These are phyloP conservation scores for Yamadazyma phyllophila DNA, from an alignment of 805 yeast species.

Conservation along the genomic window DNA sequence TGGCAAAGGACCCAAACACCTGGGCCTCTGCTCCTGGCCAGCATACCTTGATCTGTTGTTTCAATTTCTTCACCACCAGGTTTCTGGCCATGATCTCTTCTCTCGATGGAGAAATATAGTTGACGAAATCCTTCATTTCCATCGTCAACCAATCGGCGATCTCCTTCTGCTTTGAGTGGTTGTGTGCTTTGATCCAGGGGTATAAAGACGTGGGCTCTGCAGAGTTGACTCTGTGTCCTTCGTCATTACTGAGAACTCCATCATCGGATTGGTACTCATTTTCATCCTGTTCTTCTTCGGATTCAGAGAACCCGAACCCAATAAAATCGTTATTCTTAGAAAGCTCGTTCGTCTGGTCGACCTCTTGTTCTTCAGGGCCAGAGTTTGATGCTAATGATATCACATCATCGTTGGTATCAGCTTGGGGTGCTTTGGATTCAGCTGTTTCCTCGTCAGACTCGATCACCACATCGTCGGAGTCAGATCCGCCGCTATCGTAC, in stretches of 20 bases:
- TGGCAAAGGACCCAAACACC: constrained; percentile 93
- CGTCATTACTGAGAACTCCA: constrained; percentile 36
- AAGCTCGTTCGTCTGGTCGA: constrained; percentile 28
- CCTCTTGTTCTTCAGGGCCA: constrained; percentile 13
- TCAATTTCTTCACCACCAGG: constrained; percentile 57
- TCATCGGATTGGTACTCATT: constrained; percentile 29
- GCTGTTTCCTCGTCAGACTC: constrained; percentile 4
- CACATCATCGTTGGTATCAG: not conserved
- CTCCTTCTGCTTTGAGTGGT: constrained; percentile 72
- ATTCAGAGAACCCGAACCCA: constrained; percentile 52
- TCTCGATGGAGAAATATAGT: constrained; percentile 80
- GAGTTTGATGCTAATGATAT: not conserved
- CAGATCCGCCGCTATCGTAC: constrained; percentile 17
- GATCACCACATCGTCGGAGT: constrained; percentile 3
- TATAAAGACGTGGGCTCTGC: constrained; percentile 32
- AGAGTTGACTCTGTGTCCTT: constrained; percentile 24
- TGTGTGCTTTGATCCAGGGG: constrained; percentile 80
- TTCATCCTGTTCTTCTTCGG: constrained; percentile 21
- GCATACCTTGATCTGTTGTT: constrained; percentile 46
- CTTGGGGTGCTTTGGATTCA: too few species aligned
- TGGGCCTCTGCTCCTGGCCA: constrained; percentile 82
- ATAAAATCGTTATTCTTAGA: constrained; percentile 52
- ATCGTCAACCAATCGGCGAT: constrained; percentile 82
- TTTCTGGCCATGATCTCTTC: constrained; percentile 71
- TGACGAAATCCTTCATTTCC: constrained; percentile 82